A percentile compares a stretch with the other conserved stretches of the same genome.
These are phyloP conservation scores for Fusarium stilboides DNA, from an alignment of 2,329 filamentous ascomycete genomes.

Conservation along the genomic window DNA sequence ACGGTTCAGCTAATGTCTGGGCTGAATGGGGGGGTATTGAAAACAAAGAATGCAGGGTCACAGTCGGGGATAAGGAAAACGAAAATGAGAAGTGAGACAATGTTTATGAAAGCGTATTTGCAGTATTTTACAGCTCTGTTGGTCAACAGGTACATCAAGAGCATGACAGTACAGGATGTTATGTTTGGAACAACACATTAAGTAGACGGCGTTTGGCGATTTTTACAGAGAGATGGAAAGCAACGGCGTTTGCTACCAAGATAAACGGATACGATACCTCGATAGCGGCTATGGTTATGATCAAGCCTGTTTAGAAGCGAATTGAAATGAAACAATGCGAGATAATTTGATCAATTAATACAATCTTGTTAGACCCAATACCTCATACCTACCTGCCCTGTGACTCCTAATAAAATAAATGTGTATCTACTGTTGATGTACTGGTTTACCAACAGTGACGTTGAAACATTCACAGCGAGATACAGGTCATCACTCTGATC, in stretches of 20 bases:
- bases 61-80: constrained; percentile 19
- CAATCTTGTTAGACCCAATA: not conserved
- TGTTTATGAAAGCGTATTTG: constrained; percentile 25
- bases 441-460: no score
- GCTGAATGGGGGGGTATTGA: constrained; percentile 50
- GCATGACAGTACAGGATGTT: constrained; percentile 27
- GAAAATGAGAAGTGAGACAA: constrained; percentile 41
- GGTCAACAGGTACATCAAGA: constrained; percentile 38
- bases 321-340: not conserved
- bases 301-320: constrained; percentile 12
- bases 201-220: constrained; percentile 39
- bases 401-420: not conserved
- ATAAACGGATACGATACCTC: constrained; percentile 37
- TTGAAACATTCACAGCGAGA: no score
- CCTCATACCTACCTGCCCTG: not conserved
- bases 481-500: no score
- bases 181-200: constrained; percentile 26
- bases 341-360: not conserved
- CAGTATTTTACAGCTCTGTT: constrained; percentile 36
- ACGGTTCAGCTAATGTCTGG: constrained; percentile 50
- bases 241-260: constrained; percentile 25
- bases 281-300: constrained; percentile 7
- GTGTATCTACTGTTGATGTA: not conserved
- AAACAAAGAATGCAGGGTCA: constrained; percentile 14
- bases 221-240: constrained; percentile 9